phyloP scores from a whole-genome alignment of 2,329 filamentous ascomycete genomes.

The Trichoderma aggressivum region DNA sequence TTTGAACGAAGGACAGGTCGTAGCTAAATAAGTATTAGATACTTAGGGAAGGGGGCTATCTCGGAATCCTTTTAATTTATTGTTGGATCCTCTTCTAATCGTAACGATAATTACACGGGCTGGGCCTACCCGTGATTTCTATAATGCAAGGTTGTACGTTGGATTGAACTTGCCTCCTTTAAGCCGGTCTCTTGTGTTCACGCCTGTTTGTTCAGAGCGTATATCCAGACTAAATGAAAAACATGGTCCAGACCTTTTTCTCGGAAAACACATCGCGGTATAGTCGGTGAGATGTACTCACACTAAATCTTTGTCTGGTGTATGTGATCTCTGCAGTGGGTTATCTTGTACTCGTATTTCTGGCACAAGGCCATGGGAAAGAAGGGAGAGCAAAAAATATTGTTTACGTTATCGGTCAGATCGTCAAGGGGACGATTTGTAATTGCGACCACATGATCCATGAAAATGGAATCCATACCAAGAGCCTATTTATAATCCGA shows the following conservation, averaged over 20 bases:
- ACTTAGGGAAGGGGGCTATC: neutral
- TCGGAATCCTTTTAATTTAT: neutral
- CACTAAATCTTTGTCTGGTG: neutral
- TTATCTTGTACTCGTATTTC: neutral
- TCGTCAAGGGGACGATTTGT: neutral
- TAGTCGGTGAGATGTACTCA: neutral
- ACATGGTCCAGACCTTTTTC: neutral
- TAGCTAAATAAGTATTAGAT: neutral
- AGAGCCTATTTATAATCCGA: neutral
- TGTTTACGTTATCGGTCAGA: neutral
- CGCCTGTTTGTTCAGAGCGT: neutral
- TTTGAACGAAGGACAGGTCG: slow-evolving; percentile 6
- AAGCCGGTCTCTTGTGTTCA: neutral
- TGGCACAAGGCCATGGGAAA: neutral
- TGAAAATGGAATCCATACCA: neutral
- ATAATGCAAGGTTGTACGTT: neutral
- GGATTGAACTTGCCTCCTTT: neutral
- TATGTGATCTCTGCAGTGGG: neutral
- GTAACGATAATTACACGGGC: neutral
- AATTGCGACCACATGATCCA: neutral
- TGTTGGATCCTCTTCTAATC: neutral
- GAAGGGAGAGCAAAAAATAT: neutral
- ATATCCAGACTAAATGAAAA: neutral
- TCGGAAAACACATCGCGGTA: neutral
- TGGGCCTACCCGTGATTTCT: neutral